Percentiles rank a stretch among this genome's conserved stretches.
These are phyloP conservation scores for Boletus tylopilopsis DNA, from an alignment of 768 basidiomycete genomes.

Conservation along the genomic window DNA sequence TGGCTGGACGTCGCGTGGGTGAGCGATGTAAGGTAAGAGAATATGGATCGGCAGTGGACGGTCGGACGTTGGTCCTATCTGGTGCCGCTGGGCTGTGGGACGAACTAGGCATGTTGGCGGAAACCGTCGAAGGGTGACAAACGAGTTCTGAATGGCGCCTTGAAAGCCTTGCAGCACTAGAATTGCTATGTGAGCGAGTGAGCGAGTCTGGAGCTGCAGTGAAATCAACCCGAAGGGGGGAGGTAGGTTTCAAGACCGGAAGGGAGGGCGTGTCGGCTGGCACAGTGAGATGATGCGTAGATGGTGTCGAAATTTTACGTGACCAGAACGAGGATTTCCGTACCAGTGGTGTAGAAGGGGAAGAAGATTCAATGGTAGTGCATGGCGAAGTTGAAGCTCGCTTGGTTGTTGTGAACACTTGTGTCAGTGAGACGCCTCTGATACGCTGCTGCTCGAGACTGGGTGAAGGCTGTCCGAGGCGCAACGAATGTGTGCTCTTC, in stretches of 20 bases:
- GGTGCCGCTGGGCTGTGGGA: slow-evolving; percentile 4
- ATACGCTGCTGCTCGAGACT: slow-evolving; percentile 31
- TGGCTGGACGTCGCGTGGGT: slow-evolving; percentile 35
- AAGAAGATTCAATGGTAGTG: slow-evolving; percentile 17
- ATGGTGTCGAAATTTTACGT: slow-evolving; percentile 44
- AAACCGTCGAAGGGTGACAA: slow-evolving; percentile 10
- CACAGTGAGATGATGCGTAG: slow-evolving; percentile 26
- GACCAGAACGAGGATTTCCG: slow-evolving; percentile 70
- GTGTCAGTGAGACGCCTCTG: slow-evolving; percentile 58
- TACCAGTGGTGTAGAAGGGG: slow-evolving; percentile 39
- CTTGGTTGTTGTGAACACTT: slow-evolving; percentile 40
- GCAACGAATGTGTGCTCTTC: slow-evolving; percentile 46
- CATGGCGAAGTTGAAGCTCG: slow-evolving; percentile 37
- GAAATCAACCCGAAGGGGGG: slow-evolving; percentile 40
- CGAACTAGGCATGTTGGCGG: slow-evolving; percentile 9
- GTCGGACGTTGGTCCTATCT: slow-evolving; percentile 11
- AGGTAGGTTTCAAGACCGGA: slow-evolving; percentile 39
- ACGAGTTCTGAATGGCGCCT: slow-evolving; percentile 42
- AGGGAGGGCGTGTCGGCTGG: slow-evolving; percentile 34
- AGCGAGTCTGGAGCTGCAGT: slow-evolving; percentile 12
- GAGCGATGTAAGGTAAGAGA: slow-evolving; percentile 13
- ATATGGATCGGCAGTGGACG: slow-evolving; percentile 17
- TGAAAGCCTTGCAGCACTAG: slow-evolving; percentile 33
- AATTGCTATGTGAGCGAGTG: slow-evolving; percentile 19
- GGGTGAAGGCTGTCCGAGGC: slow-evolving; percentile 10